These are phyloP conservation scores for Trichoderma sp. DNA, from an alignment of 2,329 filamentous ascomycete species.

Conservation along the genomic window DNA sequence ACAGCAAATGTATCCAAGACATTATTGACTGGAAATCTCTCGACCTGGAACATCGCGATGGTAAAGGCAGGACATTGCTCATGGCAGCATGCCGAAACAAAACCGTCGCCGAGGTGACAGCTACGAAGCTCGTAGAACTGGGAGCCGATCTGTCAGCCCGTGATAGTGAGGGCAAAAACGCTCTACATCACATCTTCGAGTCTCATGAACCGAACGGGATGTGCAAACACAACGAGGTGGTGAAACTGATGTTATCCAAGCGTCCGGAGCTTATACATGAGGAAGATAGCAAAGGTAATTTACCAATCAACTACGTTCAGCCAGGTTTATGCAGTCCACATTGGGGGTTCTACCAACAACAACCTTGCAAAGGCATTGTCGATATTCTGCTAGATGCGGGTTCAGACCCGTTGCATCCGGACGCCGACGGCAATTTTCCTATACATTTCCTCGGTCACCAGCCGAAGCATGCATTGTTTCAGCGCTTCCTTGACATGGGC, in stretches of 20 bases:
- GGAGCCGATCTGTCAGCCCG: constrained; percentile 27
- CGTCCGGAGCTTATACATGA: background rate
- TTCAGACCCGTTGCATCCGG: constrained; percentile 2
- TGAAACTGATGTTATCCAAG: background rate
- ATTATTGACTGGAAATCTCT: constrained; percentile 16
- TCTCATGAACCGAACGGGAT: background rate
- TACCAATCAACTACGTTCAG: background rate
- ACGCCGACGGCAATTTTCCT: background rate
- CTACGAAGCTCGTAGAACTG: background rate
- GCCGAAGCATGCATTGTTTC: background rate
- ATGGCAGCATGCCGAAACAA: constrained; percentile 24
- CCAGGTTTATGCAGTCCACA: background rate
- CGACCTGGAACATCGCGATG: constrained; percentile 27
- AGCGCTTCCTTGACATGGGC: background rate
- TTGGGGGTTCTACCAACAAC: background rate
- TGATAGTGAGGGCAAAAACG: constrained; percentile 24
- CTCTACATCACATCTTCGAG: constrained; percentile 23
- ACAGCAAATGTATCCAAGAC: constrained; percentile 20
- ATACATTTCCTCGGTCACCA: background rate
- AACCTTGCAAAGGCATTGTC: background rate
- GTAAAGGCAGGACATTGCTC: constrained; percentile 27
- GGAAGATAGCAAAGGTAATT: background rate
- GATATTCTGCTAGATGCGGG: background rate
- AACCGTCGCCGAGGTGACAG: constrained; percentile 11
- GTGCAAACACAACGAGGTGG: background rate